phyloP scores from a whole-genome alignment of 2,329 filamentous ascomycete genomes.

The Trichoderma afroharzianum region DNA sequence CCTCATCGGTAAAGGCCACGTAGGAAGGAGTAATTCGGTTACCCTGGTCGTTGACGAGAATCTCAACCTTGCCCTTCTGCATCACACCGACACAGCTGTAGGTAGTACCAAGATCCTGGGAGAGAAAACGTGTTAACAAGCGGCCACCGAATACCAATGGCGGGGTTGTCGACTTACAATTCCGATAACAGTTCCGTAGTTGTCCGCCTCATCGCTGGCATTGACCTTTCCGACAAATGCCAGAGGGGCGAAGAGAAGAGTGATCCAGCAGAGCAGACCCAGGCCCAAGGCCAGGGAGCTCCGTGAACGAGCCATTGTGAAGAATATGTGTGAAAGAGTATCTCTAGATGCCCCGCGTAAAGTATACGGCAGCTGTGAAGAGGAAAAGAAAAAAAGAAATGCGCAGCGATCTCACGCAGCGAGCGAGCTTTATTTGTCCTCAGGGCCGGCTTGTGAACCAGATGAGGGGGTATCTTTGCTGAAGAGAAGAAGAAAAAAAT shows the following conservation, averaged over 20 bases:
- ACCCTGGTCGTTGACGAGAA: conserved; percentile 94
- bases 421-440: conserved; percentile 29
- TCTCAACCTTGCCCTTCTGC: conserved; percentile 92
- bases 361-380: conserved; percentile 14
- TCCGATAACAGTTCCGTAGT: conserved; percentile 89
- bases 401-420: conserved; percentile 27
- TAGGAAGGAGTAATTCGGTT: conserved; percentile 95
- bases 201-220: conserved; percentile 55
- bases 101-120: conserved; percentile 78
- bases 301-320: conserved; percentile 55
- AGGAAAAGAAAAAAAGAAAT: conserved; percentile 23
- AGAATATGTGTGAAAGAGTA: conserved; percentile 18
- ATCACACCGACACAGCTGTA: conserved; percentile 91
- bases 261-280: conserved; percentile 87
- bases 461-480: conserved; percentile 25
- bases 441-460: conserved; percentile 31
- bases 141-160: not conserved
- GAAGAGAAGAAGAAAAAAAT: conserved; percentile 27
- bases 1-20: conserved; percentile 94
- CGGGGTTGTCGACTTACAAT: conserved; percentile 57
- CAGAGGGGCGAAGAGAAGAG: conserved; percentile 82
- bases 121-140: conserved; percentile 3
- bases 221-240: conserved; percentile 76
- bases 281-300: conserved; percentile 73
- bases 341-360: conserved; percentile 14